A percentile compares a stretch with the other conserved stretches of the same genome.
These are phyloP conservation scores for Xylaria sp. DNA, from an alignment of 495 filamentous ascomycete genomes.

Conservation along the genomic window DNA sequence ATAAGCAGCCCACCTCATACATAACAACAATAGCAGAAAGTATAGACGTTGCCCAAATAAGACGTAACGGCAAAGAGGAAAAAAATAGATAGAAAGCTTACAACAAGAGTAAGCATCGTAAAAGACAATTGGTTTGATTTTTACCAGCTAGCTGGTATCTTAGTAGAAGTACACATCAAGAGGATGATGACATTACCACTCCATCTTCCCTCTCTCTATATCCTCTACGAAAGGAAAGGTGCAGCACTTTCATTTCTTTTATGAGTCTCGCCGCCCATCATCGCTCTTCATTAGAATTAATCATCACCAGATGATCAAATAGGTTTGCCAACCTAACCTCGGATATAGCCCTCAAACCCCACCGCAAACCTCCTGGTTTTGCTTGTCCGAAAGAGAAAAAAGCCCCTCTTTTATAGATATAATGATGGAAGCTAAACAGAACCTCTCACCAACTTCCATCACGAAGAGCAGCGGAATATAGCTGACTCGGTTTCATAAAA, in stretches of 20 bases:
- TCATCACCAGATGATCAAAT: neutral
- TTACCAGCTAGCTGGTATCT: neutral
- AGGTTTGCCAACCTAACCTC: constrained; percentile 6
- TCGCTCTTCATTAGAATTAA: constrained; percentile 24
- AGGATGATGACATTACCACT: neutral
- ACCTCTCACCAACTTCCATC: neutral
- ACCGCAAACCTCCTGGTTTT: neutral
- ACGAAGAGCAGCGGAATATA: neutral
- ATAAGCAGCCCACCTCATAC: neutral
- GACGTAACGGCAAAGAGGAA: neutral
- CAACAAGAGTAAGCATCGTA: neutral
- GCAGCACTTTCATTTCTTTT: neutral
- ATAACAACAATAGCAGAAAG: neutral
- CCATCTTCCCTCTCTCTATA: neutral
- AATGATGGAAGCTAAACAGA: neutral
- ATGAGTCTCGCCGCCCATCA: constrained; percentile 10
- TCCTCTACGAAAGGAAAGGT: neutral
- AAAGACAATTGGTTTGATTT: neutral
- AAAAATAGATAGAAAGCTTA: too few species aligned
- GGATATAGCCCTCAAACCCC: neutral
- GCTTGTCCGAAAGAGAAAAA: neutral
- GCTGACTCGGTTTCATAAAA: neutral
- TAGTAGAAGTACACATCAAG: constrained; percentile 9
- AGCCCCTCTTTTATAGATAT: neutral
- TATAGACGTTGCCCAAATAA: neutral